A percentile compares a stretch with the other conserved stretches of the same genome.
Conservation (phyloP, 2,329 filamentous ascomycete genomes). For the Penicillium vulpinum region DNA sequence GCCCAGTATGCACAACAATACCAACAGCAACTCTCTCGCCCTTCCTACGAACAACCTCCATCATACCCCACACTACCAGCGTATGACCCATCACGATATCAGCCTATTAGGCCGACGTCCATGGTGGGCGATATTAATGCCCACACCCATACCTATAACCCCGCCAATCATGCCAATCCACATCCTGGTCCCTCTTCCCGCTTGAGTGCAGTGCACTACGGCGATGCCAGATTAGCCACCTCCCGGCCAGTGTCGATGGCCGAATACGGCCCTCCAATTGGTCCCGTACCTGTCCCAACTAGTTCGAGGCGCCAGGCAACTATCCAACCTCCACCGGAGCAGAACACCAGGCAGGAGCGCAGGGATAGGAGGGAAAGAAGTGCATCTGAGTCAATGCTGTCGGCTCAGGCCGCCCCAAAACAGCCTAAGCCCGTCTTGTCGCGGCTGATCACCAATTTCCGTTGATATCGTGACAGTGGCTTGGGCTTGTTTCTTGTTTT, state of each 20-base stretch:
- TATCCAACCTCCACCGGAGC: conserved; percentile 12
- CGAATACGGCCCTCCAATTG: background rate
- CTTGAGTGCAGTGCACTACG: conserved; percentile 22
- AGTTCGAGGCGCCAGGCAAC: conserved; percentile 9
- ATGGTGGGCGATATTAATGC: conserved; percentile 1
- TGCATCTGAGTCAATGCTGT: conserved; percentile 21
- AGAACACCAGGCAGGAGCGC: background rate
- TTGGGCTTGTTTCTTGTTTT: conserved; percentile 10
- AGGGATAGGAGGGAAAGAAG: conserved; percentile 22
- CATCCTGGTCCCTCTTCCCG: conserved; percentile 20
- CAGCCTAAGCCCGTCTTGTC: conserved; percentile 38
- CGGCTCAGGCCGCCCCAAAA: conserved; percentile 15
- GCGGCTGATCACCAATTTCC: conserved; percentile 38
- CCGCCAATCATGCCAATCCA: conserved; percentile 1
- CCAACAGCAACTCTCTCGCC: conserved; percentile 15
- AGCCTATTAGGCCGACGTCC: conserved; percentile 18
- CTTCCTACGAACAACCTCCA: conserved; percentile 28
- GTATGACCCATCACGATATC: conserved; percentile 39
- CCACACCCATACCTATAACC: conserved; percentile 9
- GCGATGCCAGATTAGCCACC: conserved; percentile 18
- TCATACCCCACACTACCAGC: conserved; percentile 30
- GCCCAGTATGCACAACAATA: conserved; percentile 6
- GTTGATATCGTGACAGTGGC: conserved; percentile 13
- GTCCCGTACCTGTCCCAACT: background rate
- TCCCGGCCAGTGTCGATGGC: conserved; percentile 13